Evolutionary conservation across 2,329 filamentous ascomycete species (phyloP).

Genomic region (Chalaropsis thielavioides): DNA sequence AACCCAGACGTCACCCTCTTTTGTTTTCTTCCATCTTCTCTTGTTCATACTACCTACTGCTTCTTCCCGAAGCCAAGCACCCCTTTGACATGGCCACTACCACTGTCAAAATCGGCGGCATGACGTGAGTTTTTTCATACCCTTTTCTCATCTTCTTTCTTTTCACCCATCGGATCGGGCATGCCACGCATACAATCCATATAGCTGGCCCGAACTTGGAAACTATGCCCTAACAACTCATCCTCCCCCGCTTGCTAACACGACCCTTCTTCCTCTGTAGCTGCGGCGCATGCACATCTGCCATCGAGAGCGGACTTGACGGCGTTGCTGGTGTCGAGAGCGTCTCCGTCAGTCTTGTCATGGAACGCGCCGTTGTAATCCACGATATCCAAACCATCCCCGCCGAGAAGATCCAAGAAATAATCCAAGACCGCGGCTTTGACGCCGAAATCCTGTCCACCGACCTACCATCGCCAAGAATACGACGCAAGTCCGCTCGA

Average conservation of each 20-base stretch:
- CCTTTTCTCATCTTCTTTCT: background rate
- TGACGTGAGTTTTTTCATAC: conserved; percentile 44
- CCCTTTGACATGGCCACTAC: conserved; percentile 58
- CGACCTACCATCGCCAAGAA: conserved; percentile 47
- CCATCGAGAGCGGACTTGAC: conserved; percentile 86
- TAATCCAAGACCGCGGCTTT: conserved; percentile 84
- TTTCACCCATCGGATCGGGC: background rate
- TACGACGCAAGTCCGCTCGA: conserved; percentile 23
- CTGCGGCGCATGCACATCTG: conserved; percentile 87
- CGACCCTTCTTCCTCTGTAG: background rate
- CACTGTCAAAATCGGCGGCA: conserved; percentile 79
- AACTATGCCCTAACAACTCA: background rate
- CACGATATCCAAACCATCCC: conserved; percentile 66
- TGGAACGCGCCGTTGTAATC: conserved; percentile 88
- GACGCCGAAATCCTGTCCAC: conserved; percentile 80
- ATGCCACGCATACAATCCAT: no score
- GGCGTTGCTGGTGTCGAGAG: conserved; percentile 65
- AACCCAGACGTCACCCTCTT: background rate
- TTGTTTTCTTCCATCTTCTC: background rate
- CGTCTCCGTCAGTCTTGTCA: conserved; percentile 84
- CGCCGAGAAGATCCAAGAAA: conserved; percentile 63
- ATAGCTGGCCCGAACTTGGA: no score
- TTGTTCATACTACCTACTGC: background rate
- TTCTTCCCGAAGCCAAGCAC: background rate
- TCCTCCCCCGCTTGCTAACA: background rate